phyloP scores from a whole-genome alignment of 2,329 filamentous ascomycete genomes.

The Zymoseptoria crescenta region DNA sequence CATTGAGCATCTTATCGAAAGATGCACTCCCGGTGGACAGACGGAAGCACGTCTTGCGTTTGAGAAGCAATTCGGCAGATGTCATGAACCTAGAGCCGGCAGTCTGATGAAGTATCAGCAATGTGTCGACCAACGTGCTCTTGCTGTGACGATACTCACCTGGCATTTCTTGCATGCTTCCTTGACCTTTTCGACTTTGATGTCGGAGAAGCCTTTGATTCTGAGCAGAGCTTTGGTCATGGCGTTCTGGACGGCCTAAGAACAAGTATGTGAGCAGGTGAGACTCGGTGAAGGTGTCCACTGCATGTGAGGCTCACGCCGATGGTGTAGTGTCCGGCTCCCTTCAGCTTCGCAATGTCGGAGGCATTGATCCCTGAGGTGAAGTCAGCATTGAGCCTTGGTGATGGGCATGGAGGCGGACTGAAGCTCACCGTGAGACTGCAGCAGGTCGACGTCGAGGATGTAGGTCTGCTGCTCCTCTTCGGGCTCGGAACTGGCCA shows the following conservation, averaged over 20 bases:
- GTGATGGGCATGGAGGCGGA: background rate
- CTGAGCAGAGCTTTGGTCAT: slow-evolving; percentile 54
- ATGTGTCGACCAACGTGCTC: background rate
- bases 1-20: slow-evolving; percentile 51
- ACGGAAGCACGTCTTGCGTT: slow-evolving; percentile 55
- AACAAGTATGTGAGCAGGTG: background rate
- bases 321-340: slow-evolving; percentile 56
- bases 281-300: background rate
- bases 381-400: background rate
- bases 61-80: slow-evolving; percentile 55
- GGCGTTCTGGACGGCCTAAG: slow-evolving; percentile 51
- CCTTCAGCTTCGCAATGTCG: slow-evolving; percentile 59
- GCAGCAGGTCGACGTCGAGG: slow-evolving; percentile 58
- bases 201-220: slow-evolving; percentile 63
- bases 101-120: slow-evolving; percentile 38
- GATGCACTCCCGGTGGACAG: slow-evolving; percentile 65
- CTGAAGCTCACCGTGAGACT: slow-evolving; percentile 48
- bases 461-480: slow-evolving; percentile 50
- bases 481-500: slow-evolving; percentile 46
- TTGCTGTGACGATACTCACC: slow-evolving; percentile 31
- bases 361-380: slow-evolving; percentile 51
- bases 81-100: slow-evolving; percentile 56
- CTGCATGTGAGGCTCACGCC: slow-evolving; percentile 39
- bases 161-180: slow-evolving; percentile 57
- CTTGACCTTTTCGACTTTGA: slow-evolving; percentile 64